Percentiles rank a stretch among this genome's conserved stretches.
Evolutionary conservation across 768 basidiomycete species (phyloP).

Genomic region (Termitomyces sp.): DNA sequence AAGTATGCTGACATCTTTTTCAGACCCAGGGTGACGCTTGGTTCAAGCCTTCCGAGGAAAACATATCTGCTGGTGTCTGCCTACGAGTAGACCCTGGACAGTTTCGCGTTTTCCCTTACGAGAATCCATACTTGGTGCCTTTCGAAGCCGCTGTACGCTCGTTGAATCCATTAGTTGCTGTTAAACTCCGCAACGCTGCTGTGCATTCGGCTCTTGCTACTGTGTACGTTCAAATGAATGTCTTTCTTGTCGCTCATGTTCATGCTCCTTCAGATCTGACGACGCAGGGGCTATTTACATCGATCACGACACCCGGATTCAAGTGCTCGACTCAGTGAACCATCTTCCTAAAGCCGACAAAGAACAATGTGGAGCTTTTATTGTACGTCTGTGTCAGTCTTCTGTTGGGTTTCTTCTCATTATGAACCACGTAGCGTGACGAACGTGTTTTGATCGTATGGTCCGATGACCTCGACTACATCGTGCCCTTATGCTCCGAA

Average conservation of each 20-base stretch:
- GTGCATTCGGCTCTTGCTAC: slow-evolving; percentile 76
- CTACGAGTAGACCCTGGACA: slow-evolving; percentile 64
- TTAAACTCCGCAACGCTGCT: slow-evolving; percentile 77
- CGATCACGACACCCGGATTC: slow-evolving; percentile 81
- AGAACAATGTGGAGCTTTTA: slow-evolving; percentile 88
- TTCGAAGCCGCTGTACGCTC: slow-evolving; percentile 77
- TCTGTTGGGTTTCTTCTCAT: slow-evolving; percentile 11
- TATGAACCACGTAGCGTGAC: slow-evolving; percentile 53
- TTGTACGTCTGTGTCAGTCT: slow-evolving; percentile 45
- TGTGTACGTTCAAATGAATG: slow-evolving; percentile 44
- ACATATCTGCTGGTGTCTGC: slow-evolving; percentile 77
- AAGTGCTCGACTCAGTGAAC: slow-evolving; percentile 72
- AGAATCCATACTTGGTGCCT: slow-evolving; percentile 75
- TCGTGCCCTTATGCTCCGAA: slow-evolving; percentile 71
- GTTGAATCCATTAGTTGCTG: slow-evolving; percentile 83
- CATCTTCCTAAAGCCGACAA: slow-evolving; percentile 78
- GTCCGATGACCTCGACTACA: slow-evolving; percentile 79
- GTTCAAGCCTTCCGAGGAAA: slow-evolving; percentile 86
- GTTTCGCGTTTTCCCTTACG: slow-evolving; percentile 84
- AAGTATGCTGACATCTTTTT: slow-evolving; percentile 15
- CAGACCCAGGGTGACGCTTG: slow-evolving; percentile 82
- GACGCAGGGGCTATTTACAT: slow-evolving; percentile 65
- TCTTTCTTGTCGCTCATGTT: background rate
- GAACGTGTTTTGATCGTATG: slow-evolving; percentile 82
- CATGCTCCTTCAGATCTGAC: slow-evolving; percentile 42